Evolutionary conservation across 352 stramenopile genomes (phyloP).

Genomic region (Globisporangium takayamanum): DNA sequence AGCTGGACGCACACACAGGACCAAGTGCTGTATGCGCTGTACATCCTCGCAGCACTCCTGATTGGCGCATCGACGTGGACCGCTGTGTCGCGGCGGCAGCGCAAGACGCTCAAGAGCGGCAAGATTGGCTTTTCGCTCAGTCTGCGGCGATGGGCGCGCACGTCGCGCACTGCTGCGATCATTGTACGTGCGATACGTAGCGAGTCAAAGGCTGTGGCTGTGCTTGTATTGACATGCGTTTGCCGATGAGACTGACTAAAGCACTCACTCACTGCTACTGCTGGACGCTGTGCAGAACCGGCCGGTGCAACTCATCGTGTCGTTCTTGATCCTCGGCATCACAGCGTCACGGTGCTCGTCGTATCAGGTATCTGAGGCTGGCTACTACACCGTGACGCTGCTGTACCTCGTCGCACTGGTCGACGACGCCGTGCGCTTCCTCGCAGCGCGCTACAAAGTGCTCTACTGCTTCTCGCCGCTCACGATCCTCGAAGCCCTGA

Average conservation of each 20-base stretch:
- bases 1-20: constrained; percentile 71
- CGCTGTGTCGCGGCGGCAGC: constrained; percentile 45
- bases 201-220: background rate
- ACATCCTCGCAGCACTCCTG: constrained; percentile 40
- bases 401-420: constrained; percentile 57
- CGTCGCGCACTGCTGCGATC: constrained; percentile 59
- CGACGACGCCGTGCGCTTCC: constrained; percentile 72
- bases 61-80: constrained; percentile 51
- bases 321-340: constrained; percentile 59
- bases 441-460: constrained; percentile 74
- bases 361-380: constrained; percentile 57
- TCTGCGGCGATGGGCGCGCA: constrained; percentile 68
- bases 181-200: constrained; percentile 32
- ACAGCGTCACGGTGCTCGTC: constrained; percentile 65
- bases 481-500: constrained; percentile 69
- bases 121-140: constrained; percentile 79
- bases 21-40: constrained; percentile 51
- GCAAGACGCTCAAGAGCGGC: constrained; percentile 38
- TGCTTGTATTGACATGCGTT: background rate
- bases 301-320: constrained; percentile 70
- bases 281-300: constrained; percentile 38
- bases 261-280: background rate
- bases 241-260: constrained; percentile 3
- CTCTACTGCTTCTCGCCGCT: constrained; percentile 70
- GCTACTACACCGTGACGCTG: constrained; percentile 59